Evolutionary conservation across 805 yeast genomes (phyloP), one percentile per base, ranked within the genome.

Genomic region (Wickerhamiella kurtzmanii): DNA sequence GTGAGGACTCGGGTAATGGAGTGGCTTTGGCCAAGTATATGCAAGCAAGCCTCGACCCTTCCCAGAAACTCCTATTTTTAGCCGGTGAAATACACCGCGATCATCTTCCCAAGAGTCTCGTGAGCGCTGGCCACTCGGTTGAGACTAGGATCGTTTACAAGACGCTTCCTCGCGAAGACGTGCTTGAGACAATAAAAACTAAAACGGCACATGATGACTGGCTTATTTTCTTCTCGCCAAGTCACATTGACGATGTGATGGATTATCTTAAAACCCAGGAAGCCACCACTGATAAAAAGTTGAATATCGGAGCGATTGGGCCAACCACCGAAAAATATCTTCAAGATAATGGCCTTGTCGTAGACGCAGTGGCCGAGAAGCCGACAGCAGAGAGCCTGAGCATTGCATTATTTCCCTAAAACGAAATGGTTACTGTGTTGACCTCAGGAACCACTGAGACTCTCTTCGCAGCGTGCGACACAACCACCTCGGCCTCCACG

Each of bases 141-240:
- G 61, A 60, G 13, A 95, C 86, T 51, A 63, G 70, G 16, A 74
- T 83, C 0, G 77, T 86, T 1, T 88, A 88, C 60, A 73, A 73
- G 47, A 88, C 96, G 0, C 70, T 66, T 28, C 66, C 72, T 1
- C 64, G 75, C 48, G 62, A 62, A 0, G 75, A 76, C 46, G 73
- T 76, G 5, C 59, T 69, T 2, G 62, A 60, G 0, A 16, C 4
- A 3, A 63, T 73, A 8, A 48, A 53, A 15, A 44, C 54, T 21
- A 41, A 48, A 1, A 37, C 41, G 18, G 55, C 57, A 4, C 48
- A 48, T 0, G 48, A 54, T 15, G 67, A 67, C 46, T 86, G 96
- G 95, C 65, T 87, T 3, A 81, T 88, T 0, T 81, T 89, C 50
- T 89, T 88, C 63, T 84, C 96, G 52, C 94, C 96, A 0, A 94